A percentile compares a stretch with the other conserved stretches of the same genome.
phyloP scores from a whole-genome alignment of 2,329 filamentous ascomycete species.

The Ophiostoma tasmaniense region DNA sequence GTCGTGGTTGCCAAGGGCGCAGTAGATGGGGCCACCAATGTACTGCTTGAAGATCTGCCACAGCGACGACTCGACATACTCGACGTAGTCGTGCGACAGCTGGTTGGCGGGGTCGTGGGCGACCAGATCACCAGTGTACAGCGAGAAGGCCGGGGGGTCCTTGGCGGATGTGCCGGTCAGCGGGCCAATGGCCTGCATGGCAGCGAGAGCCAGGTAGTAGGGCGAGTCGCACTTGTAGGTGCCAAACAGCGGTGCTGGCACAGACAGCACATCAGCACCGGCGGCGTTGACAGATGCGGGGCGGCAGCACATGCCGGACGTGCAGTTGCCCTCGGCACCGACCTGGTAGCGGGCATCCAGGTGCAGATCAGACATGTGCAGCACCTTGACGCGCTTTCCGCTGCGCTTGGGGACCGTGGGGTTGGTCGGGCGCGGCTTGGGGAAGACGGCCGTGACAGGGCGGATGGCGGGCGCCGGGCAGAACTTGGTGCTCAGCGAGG shows the following conservation, averaged over 20 bases:
- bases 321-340: slow-evolving; percentile 47
- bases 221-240: slow-evolving; percentile 49
- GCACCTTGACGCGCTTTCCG: slow-evolving; percentile 45
- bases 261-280: slow-evolving; percentile 32
- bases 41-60: slow-evolving; percentile 49
- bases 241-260: slow-evolving; percentile 46
- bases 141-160: slow-evolving; percentile 42
- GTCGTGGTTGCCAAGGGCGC: slow-evolving; percentile 52
- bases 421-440: slow-evolving; percentile 45
- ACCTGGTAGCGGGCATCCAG: slow-evolving; percentile 46
- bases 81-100: slow-evolving; percentile 42
- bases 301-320: slow-evolving; percentile 52
- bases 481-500: slow-evolving; percentile 37
- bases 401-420: slow-evolving; percentile 36
- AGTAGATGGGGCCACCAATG: slow-evolving; percentile 47
- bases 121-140: slow-evolving; percentile 53
- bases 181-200: slow-evolving; percentile 46
- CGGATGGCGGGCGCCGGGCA: slow-evolving; percentile 39
- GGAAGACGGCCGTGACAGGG: slow-evolving; percentile 41
- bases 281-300: slow-evolving; percentile 21
- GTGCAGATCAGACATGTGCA: slow-evolving; percentile 54
- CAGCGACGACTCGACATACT: slow-evolving; percentile 45
- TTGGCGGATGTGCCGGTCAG: slow-evolving; percentile 44
- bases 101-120: slow-evolving; percentile 46
- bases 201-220: slow-evolving; percentile 47